Base-by-base conservation (phyloP, 2,329 filamentous ascomycete genomes). In the Pseudomassariella vexata region DNA sequence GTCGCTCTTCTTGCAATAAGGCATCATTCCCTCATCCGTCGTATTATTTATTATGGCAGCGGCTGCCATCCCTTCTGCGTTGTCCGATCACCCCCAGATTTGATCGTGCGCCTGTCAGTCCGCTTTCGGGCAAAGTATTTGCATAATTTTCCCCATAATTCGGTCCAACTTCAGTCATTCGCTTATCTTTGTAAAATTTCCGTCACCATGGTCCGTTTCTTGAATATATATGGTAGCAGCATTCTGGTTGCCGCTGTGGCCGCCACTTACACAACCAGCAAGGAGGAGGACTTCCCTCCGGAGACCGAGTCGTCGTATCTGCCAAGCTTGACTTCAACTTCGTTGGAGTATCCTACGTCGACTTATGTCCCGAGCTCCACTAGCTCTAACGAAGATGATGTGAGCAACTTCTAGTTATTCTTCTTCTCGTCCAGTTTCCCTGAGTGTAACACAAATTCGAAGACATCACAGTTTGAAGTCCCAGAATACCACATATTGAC, bases 111-210 rank as follows among this genome's bases (percentile, higher is more conserved):
- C n/a, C n/a, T n/a, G n/a, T n/a, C n/a, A n/a, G n/a, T n/a, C n/a
- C n/a, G n/a, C n/a, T n/a, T n/a, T n/a, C n/a, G n/a, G n/a, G n/a
- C n/a, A n/a, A n/a, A n/a, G n/a, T n/a, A n/a, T n/a, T n/a, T n/a
- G n/a, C n/a, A n/a, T n/a, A n/a, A n/a, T n/a, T n/a, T n/a, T 23
- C 21, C 9, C 21, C 21, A 23, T 23, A 30, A 36, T 38, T 40
- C 37, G 17, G 36, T 45, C 43, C 32, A 50, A 50, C 47, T 48
- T 42, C 40, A 53, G 50, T 54, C 50, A 50, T 49, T 54, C 51
- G 47, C 46, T 49, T 46, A 34, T 43, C 40, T 24, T 19, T 34
- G 37, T 38, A 34, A 34, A 24, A n/a, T n/a, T n/a, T n/a, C 35
- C 35, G 35, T 36, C 41, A 52, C 32, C 28, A 56, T 56, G 53